Evolutionary conservation across 768 basidiomycete genomes (phyloP), one percentile per base, ranked within the genome.

Genomic region (Antrodiella citrinella): DNA sequence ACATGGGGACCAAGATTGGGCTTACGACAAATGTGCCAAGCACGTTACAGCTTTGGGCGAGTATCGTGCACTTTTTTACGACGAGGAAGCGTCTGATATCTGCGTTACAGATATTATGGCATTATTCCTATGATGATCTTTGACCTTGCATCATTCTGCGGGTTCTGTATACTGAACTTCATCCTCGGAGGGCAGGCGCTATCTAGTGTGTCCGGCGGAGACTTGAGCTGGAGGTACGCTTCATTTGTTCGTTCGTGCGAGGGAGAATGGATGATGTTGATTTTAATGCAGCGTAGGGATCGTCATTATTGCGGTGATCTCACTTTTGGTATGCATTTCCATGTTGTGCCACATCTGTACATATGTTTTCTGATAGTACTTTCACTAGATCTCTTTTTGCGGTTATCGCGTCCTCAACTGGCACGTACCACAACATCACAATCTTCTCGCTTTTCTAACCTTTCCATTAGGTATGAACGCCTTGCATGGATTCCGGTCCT

Each of bases 1-100:
- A 80, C 82, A 2, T 88, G 86, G 67, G 87, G 90, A 10, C 86
- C 90, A 0, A 82, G 81, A 61, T 69, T 86, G 0, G 92, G 92
- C 10, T 76, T 84, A 59, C 76, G 89, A 18, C 84, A 91, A 57
- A 90, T 93, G 86, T 79, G 88, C 20, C 76, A 80, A 41, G 82
- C 89, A 2, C 67, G 79, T 21, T 82, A 79, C 60, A 75, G 67
- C 49, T 78, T 79, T 56, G 79, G 79, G 74, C 75, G 30, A 15
- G 30, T 7, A 35, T 15, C 7, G 30, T 35, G 30, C 30, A n/a
- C 67, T 59, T 60, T 63, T 45, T 69, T 12, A 18, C 20, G 23
- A 69, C 56, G 60, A 69, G 11, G 70, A 69, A 50, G 69, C 69
- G 68, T 71, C 26, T 58, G 66, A 51, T 0, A 40, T 51, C 26